A percentile compares a stretch with the other conserved stretches of the same genome.
Conservation (phyloP, 306 rosid genomes). For the Castanea mollissima region DNA sequence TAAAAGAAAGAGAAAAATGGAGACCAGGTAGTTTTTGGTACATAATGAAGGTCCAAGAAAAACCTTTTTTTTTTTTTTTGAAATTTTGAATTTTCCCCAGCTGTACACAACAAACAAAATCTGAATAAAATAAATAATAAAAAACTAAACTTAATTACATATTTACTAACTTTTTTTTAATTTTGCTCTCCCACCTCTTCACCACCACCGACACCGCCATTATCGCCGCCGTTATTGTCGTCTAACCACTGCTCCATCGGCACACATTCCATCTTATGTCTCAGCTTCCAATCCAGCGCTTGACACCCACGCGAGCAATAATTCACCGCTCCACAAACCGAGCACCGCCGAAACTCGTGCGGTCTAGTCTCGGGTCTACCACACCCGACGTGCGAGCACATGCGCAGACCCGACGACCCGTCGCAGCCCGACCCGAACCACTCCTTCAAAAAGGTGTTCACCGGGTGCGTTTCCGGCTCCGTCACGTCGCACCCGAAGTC, state of each 20-base stretch:
- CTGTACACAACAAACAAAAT: background rate
- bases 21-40: background rate
- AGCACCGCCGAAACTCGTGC: slow-evolving; percentile 84
- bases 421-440: slow-evolving; percentile 58
- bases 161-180: background rate
- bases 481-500: slow-evolving; percentile 51
- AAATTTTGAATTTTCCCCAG: background rate
- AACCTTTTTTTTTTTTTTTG: no score
- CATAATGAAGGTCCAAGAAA: background rate
- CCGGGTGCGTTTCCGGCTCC: slow-evolving; percentile 58
- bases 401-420: slow-evolving; percentile 25
- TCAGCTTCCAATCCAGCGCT: slow-evolving; percentile 78
- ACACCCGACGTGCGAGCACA: slow-evolving; percentile 69
- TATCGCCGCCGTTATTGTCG: slow-evolving; percentile 16
- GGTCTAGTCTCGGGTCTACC: slow-evolving; percentile 82
- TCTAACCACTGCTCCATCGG: slow-evolving; percentile 36
- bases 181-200: background rate
- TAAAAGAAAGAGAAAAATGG: background rate
- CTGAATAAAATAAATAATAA: background rate
- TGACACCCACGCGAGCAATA: slow-evolving; percentile 94
- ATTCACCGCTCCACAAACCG: slow-evolving; percentile 74
- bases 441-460: slow-evolving; percentile 58
- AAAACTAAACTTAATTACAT: background rate
- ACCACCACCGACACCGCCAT: slow-evolving; percentile 8
- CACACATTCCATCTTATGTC: slow-evolving; percentile 61